phyloP scores from a whole-genome alignment of 139 green algal species.

The Chlorella sorokiniana region DNA sequence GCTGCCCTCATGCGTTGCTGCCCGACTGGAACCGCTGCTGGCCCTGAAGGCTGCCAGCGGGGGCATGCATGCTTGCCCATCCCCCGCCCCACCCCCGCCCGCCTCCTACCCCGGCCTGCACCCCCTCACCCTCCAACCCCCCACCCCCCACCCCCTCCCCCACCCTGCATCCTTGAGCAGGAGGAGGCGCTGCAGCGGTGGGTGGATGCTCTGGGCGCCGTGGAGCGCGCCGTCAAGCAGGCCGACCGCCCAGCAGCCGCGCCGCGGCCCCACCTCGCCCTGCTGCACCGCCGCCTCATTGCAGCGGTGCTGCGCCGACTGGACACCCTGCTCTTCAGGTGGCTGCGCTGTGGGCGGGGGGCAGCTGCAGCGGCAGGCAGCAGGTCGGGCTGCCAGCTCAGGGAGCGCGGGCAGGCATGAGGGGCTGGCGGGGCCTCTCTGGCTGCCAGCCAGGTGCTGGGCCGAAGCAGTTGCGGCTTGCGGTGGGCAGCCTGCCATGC shows the following conservation, averaged over 20 bases:
- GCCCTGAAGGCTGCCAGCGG: too few species aligned
- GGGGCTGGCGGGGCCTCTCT: neutral
- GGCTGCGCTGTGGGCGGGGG: constrained; percentile 50
- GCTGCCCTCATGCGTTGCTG: too few species aligned
- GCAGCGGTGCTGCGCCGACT: constrained; percentile 65
- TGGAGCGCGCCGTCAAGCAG: constrained; percentile 23
- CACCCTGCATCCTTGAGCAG: constrained; percentile 45
- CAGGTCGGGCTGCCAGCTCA: neutral
- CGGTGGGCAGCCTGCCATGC: neutral
- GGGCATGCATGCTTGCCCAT: too few species aligned
- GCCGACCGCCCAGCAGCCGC: constrained; percentile 4
- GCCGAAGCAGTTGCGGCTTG: too few species aligned
- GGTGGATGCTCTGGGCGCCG: constrained; percentile 64
- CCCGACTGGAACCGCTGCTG: too few species aligned
- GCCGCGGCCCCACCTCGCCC: constrained; percentile 44
- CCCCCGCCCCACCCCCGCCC: too few species aligned
- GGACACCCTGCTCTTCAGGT: constrained; percentile 72
- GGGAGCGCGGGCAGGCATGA: neutral
- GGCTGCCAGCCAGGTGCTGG: neutral
- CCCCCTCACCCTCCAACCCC: too few species aligned
- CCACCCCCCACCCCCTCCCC: neutral
- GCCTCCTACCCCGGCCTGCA: too few species aligned
- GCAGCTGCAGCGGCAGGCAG: too few species aligned
- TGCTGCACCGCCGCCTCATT: constrained; percentile 69
- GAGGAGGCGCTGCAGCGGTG: constrained; percentile 72